Conservation (phyloP, 495 filamentous ascomycete species). For the Podospora didyma region DNA sequence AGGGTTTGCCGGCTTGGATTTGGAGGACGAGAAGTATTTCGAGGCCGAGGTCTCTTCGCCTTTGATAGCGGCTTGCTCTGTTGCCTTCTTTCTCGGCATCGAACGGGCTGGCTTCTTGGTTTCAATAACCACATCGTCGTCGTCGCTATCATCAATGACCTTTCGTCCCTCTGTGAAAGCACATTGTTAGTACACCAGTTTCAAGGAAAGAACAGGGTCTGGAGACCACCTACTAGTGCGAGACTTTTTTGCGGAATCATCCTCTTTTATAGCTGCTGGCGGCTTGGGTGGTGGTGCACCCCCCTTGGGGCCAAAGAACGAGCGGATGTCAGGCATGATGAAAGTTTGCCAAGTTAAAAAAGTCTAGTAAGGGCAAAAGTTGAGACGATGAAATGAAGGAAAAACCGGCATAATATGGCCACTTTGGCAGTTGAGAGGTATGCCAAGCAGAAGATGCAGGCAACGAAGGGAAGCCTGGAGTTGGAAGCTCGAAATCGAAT, state of each 20-base stretch:
- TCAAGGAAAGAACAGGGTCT: neutral
- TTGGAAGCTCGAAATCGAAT: neutral
- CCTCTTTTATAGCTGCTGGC: constrained; percentile 46
- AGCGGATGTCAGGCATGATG: constrained; percentile 76
- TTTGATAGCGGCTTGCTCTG: constrained; percentile 32
- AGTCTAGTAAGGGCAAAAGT: neutral
- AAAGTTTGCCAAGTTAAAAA: neutral
- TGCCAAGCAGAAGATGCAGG: neutral
- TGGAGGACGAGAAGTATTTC: constrained; percentile 46
- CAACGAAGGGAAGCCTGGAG: constrained; percentile 3
- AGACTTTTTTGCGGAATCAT: constrained; percentile 38
- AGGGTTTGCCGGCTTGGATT: constrained; percentile 29
- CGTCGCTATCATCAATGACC: constrained; percentile 73
- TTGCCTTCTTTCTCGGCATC: constrained; percentile 40
- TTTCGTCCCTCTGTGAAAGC: constrained; percentile 55
- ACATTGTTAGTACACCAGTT: constrained; percentile 18
- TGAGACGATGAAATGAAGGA: neutral
- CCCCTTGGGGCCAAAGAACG: constrained; percentile 68
- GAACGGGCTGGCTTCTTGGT: constrained; percentile 36
- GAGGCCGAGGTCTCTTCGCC: constrained; percentile 43
- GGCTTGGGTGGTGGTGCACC: constrained; percentile 41
- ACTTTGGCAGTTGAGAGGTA: neutral
- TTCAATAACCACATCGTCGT: constrained; percentile 49
- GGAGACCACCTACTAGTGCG: constrained; percentile 31
- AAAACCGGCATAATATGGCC: neutral